Base-by-base conservation (phyloP, 345 rosid genomes). In the Boechera stricta region DNA sequence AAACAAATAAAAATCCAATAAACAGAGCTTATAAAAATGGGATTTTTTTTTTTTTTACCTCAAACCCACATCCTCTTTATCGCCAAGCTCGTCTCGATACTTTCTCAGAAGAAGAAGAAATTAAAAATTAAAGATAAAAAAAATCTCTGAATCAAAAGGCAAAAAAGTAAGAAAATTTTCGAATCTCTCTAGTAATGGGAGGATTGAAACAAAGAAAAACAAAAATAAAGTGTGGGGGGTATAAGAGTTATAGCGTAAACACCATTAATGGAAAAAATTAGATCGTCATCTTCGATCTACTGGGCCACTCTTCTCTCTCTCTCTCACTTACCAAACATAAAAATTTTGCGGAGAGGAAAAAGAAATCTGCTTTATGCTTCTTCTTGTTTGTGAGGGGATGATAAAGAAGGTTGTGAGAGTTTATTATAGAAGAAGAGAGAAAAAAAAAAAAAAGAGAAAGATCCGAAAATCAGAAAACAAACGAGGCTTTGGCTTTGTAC, bases 261-360 rank as follows among this genome's bases (percentile, higher is more conserved):
- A 75, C 80, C 79, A 79, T 69, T 79, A 74, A 79, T 73, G 65
- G 82, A 79, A 85, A 83, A 86, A 86, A 77, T 83, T 77, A 88
- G 97, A 87, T 91, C 96, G 86, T 84, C 85, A 76, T 82, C 85
- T 86, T 88, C 90, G 94, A 90, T 94, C 97, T 90, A 86, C 91
- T 87, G 94, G 94, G 91, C 93, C 93, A 89, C 75, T 78, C 71
- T 83, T 61, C 79, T 83, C 83, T 61, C 71, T 83, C 83, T 73
- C 66, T 73, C 75, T 73, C 77, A 10, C 1, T 39, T 80, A 35
- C 38, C 61, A 53, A 73, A 45, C 56, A 7, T 38, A 65, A 55
- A 56, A 58, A 29, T 35, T 1, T 31, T 63, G 52, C 7, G 71
- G 55, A 57, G 62, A 58, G 13, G 54, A 58, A 72, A 72, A 66